Base-by-base conservation (phyloP, 768 basidiomycete genomes). In the Boletus vinaceobasis region DNA sequence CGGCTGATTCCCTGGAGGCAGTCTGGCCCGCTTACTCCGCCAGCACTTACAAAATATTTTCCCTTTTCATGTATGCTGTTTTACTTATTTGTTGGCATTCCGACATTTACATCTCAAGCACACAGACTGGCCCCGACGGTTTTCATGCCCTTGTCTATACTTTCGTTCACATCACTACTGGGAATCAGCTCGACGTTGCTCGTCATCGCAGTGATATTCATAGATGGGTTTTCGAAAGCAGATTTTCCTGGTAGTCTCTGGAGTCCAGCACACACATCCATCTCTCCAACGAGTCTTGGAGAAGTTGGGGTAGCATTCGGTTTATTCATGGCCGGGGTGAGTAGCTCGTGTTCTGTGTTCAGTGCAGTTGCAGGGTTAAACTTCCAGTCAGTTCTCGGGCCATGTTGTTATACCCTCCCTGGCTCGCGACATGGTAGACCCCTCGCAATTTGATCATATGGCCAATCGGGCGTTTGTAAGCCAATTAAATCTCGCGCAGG, bases 371-470 rank as follows among this genome's bases (percentile, higher is more conserved):
- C 5, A 17, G 33, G 17, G 1, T 32, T 55, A 8, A 47, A 32
- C 26, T 44, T 33, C 19, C 43, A 42, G 26, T 27, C 10, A 93
- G 84, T 95, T 96, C 63, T 85, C 92, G 3, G 94, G 94, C 2
- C 96, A 98, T 66, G 87, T 92, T 14, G 88, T 95, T 29, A 88
- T 98, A 46, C 95, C 95, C 19, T 90, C 88, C 21, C 71, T 98
- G 15, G 93, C 89, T 5, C 80, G 85, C 63, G 95, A 98, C 70
- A 97, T 98, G 95, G 67, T 71, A 21, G 83, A 93, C 60, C 94
- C 94, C 7, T 76, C 78, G 27, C 78, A 85, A 59, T 98, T 95
- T 68, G 81, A 88, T 68, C 71, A 69, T 49, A 92, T 94, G 84
- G 87, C 90, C 57, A 85, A 93, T 65, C 81, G 83, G 68, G 90